Evolutionary conservation across 176 grass and related monocot genomes (phyloP).

Genomic region (Phyllostachys edulis): DNA sequence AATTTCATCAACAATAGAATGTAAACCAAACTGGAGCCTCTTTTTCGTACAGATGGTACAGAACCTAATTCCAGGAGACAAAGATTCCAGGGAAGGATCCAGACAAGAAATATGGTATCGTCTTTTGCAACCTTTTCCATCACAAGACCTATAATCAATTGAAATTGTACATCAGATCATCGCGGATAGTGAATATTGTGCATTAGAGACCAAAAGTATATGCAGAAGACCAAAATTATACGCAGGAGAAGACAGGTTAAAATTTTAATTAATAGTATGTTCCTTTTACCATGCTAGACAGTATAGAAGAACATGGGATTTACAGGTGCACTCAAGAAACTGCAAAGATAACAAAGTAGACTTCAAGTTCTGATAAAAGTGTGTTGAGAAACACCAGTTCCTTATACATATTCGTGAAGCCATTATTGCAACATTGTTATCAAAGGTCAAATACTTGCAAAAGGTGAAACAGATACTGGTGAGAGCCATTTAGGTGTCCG

Average conservation of each 20-base stretch:
- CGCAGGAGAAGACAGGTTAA: conserved; percentile 4
- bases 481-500: background rate
- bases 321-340: background rate
- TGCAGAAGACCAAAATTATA: conserved; percentile 35
- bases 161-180: background rate
- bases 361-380: background rate
- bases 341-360: background rate
- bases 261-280: background rate
- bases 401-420: background rate
- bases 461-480: background rate
- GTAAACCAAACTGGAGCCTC: conserved; percentile 64
- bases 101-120: conserved; percentile 75
- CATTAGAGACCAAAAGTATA: conserved; percentile 46
- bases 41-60: conserved; percentile 62
- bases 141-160: conserved; percentile 57
- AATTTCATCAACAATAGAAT: conserved; percentile 60
- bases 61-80: conserved; percentile 61
- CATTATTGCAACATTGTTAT: background rate
- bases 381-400: background rate
- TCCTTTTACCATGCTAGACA: conserved; percentile 25
- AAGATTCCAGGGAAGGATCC: conserved; percentile 53
- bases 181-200: conserved; percentile 40
- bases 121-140: conserved; percentile 69
- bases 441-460: background rate
- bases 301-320: conserved; percentile 1